Conservation (phyloP, 2,329 filamentous ascomycete species). For the Septoria petroselini region DNA sequence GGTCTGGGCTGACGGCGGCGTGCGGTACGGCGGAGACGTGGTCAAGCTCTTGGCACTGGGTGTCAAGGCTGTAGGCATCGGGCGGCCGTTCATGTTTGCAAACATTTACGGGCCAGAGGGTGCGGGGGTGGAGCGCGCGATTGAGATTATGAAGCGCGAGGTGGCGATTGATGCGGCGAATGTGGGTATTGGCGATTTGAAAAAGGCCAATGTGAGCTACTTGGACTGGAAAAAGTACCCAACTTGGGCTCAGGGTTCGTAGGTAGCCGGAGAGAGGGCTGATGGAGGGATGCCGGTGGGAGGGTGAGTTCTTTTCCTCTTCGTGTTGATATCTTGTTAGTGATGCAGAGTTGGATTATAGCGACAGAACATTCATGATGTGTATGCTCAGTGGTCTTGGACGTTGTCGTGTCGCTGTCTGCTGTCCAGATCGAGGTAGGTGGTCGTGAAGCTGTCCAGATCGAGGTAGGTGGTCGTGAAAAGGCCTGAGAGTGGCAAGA, state of each 20-base stretch:
- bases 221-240: constrained; percentile 10
- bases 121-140: constrained; percentile 54
- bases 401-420: too few relatives aligned
- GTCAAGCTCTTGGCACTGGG: constrained; percentile 43
- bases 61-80: constrained; percentile 46
- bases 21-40: constrained; percentile 41
- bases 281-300: background rate
- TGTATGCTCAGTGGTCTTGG: too few relatives aligned
- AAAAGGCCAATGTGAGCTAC: constrained; percentile 16
- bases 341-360: too few relatives aligned
- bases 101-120: constrained; percentile 53
- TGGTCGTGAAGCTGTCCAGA: too few relatives aligned
- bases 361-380: too few relatives aligned
- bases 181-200: constrained; percentile 22
- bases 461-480: background rate
- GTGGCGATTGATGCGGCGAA: constrained; percentile 35
- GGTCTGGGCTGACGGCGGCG: constrained; percentile 42
- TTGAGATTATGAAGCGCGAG: constrained; percentile 53
- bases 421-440: too few relatives aligned
- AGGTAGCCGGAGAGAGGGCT: background rate
- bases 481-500: constrained; percentile 8
- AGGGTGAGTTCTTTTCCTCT: too few relatives aligned
- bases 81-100: constrained; percentile 52
- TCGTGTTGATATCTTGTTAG: background rate
- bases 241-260: constrained; percentile 9